These are phyloP conservation scores for Dryas drummondii DNA, from an alignment of 306 rosid genomes.

Conservation along the genomic window DNA sequence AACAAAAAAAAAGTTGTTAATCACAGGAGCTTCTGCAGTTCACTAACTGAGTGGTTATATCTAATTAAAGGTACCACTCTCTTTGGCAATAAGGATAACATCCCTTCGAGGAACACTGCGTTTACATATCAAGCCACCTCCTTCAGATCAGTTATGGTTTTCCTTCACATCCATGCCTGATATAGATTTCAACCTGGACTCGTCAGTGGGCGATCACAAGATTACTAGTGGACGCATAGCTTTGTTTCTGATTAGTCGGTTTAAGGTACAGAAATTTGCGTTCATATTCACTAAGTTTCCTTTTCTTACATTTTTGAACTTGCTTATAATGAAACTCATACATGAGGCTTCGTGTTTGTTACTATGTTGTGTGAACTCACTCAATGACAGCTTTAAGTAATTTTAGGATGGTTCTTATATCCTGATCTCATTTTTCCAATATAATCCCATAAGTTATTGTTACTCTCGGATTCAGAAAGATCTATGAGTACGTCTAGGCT, in stretches of 20 bases:
- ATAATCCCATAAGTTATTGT: not conserved
- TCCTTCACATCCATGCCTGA: constrained; percentile 93
- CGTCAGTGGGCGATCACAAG: constrained; percentile 82
- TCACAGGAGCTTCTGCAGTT: constrained; percentile 1
- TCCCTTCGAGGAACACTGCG: constrained; percentile 86
- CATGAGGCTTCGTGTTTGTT: not conserved
- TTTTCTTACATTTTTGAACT: not conserved
- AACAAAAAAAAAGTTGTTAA: not conserved
- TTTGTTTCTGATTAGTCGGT: constrained; percentile 56
- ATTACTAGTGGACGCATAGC: constrained; percentile 69
- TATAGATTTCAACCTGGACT: constrained; percentile 71
- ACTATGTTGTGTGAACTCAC: not conserved
- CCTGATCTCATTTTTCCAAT: not conserved
- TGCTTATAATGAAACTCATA: not conserved
- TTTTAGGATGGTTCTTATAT: not conserved
- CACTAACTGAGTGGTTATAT: constrained; percentile 33
- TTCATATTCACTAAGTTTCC: constrained; percentile 3
- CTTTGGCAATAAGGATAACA: constrained; percentile 69
- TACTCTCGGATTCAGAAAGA: not conserved
- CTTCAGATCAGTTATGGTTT: constrained; percentile 87
- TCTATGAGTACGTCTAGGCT: not conserved
- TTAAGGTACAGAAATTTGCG: constrained; percentile 62
- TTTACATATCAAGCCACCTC: constrained; percentile 91
- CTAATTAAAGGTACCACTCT: constrained; percentile 71
- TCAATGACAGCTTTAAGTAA: not conserved